phyloP scores from a whole-genome alignment of 2,329 filamentous ascomycete genomes.

The Pyrenophora tritici-repentis region DNA sequence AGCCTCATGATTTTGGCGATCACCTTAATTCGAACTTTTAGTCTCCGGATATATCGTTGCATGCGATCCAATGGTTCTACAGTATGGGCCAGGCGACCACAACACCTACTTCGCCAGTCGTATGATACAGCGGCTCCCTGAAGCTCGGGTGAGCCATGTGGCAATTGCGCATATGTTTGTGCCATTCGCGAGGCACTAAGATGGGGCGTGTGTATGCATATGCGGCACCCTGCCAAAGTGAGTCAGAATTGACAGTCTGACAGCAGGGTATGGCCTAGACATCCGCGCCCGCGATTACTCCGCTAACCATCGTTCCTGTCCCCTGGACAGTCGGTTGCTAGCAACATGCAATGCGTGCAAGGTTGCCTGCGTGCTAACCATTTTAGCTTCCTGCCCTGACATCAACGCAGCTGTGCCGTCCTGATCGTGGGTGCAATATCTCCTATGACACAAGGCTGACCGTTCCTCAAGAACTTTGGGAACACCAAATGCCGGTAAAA shows the following conservation, averaged over 20 bases:
- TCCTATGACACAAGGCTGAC: slow-evolving; percentile 15
- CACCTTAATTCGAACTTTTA: background rate
- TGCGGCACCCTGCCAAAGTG: background rate
- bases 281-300: background rate
- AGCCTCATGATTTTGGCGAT: background rate
- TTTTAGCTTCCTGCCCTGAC: slow-evolving; percentile 9
- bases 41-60: slow-evolving; percentile 6
- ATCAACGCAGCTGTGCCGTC: slow-evolving; percentile 3
- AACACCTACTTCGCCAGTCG: slow-evolving; percentile 6
- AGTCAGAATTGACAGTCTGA: background rate
- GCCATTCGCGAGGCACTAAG: slow-evolving; percentile 1
- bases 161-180: slow-evolving; percentile 6
- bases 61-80: slow-evolving; percentile 6
- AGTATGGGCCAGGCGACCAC: slow-evolving; percentile 3
- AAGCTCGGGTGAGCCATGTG: slow-evolving; percentile 15
- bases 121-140: background rate
- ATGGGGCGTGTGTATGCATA: background rate
- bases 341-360: slow-evolving; percentile 3
- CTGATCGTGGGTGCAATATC: slow-evolving; percentile 1
- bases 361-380: background rate
- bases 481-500: slow-evolving; percentile 11
- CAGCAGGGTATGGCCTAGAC: slow-evolving; percentile 1
- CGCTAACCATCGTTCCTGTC: slow-evolving; percentile 1
- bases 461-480: slow-evolving; percentile 3
- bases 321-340: background rate